These are phyloP conservation scores for Yueomyces sinensis DNA, from an alignment of 805 yeast species.

Conservation along the genomic window DNA sequence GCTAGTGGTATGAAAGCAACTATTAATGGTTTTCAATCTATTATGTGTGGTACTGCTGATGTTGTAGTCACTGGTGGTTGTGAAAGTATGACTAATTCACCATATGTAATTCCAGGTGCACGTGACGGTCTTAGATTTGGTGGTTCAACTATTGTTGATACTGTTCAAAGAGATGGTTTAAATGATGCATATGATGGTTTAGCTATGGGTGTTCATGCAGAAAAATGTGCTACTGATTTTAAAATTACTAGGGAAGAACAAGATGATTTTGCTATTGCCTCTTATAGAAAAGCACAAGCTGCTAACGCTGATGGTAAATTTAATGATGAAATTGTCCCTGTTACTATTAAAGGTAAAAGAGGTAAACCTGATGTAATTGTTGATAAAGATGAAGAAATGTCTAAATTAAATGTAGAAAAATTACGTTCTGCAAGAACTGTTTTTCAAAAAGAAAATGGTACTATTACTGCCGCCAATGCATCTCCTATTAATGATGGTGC, in stretches of 20 bases:
- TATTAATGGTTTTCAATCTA: conserved; percentile 82
- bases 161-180: conserved; percentile 85
- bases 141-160: conserved; percentile 67
- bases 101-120: conserved; percentile 78
- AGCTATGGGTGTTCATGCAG: conserved; percentile 97
- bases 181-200: conserved; percentile 78
- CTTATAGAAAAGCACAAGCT: conserved; percentile 74
- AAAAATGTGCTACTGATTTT: conserved; percentile 85
- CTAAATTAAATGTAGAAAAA: conserved; percentile 64
- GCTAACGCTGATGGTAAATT: conserved; percentile 80
- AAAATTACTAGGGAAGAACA: conserved; percentile 69
- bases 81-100: conserved; percentile 93
- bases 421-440: conserved; percentile 82
- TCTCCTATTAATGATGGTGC: conserved; percentile 97
- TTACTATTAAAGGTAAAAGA: conserved; percentile 79
- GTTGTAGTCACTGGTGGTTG: conserved; percentile 96
- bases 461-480: conserved; percentile 95
- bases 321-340: conserved; percentile 68
- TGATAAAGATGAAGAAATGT: conserved; percentile 70
- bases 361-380: conserved; percentile 76
- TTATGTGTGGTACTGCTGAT: conserved; percentile 79
- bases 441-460: conserved; percentile 86
- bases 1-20: conserved; percentile 92
- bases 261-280: conserved; percentile 74
- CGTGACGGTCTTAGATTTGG: conserved; percentile 89